Conservation (phyloP, 371 early-diverging fungal species). For the Mortierella sp. region DNA sequence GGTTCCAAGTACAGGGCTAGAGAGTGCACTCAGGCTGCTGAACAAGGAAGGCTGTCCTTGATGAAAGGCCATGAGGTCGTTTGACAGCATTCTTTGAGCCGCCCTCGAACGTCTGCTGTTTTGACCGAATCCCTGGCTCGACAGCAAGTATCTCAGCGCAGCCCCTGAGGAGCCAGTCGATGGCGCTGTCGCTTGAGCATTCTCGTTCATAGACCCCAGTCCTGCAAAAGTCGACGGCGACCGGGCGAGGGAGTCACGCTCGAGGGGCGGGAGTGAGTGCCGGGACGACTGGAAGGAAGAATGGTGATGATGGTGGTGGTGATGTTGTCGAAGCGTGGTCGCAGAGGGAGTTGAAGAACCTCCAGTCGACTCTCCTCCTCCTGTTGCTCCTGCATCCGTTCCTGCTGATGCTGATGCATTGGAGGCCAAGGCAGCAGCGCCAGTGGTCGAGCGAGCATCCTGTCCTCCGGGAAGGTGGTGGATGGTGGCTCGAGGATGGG, state of each 20-base stretch:
- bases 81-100: conserved; percentile 22
- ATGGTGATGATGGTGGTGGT: conserved; percentile 19
- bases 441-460: conserved; percentile 18
- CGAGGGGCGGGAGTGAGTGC: conserved; percentile 7
- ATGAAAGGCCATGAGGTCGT: conserved; percentile 23
- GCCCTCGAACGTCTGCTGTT: conserved; percentile 33
- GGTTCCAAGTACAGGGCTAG: background rate
- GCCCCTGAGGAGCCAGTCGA: conserved; percentile 25
- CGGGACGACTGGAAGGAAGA: conserved; percentile 11
- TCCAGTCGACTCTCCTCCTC: background rate
- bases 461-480: conserved; percentile 26
- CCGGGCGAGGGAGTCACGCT: conserved; percentile 22
- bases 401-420: background rate
- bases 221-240: conserved; percentile 14
- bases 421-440: background rate
- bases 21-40: conserved; percentile 18
- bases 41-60: conserved; percentile 27
- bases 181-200: background rate
- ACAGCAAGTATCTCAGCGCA: conserved; percentile 34
- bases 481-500: conserved; percentile 27
- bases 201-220: conserved; percentile 12
- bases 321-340: conserved; percentile 21
- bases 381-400: background rate
- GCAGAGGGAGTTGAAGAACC: background rate
- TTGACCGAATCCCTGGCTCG: conserved; percentile 24